Evolutionary conservation across 805 yeast genomes (phyloP).

Genomic region (Saturnispora kantuleensis): DNA sequence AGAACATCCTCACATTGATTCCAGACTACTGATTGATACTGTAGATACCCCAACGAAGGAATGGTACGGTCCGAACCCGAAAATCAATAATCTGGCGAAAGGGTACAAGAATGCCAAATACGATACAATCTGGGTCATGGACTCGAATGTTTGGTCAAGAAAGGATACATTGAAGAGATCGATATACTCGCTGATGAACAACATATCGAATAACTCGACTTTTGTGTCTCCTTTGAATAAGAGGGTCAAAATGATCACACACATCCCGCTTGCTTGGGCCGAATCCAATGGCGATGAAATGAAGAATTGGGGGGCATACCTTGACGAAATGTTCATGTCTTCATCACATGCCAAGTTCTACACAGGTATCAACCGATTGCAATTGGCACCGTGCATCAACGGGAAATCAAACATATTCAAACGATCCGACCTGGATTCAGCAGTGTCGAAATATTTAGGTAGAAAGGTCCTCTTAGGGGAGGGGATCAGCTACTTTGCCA

Average conservation of each 20-base stretch:
- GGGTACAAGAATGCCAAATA: constrained; percentile 60
- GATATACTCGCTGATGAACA: constrained; percentile 38
- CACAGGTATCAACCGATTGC: constrained; percentile 61
- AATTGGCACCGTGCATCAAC: constrained; percentile 82
- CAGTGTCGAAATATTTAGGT: constrained; percentile 35
- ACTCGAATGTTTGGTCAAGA: constrained; percentile 73
- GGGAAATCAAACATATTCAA: constrained; percentile 81
- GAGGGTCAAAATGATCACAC: constrained; percentile 65
- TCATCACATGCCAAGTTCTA: constrained; percentile 84
- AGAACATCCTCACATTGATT: constrained; percentile 47
- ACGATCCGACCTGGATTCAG: constrained; percentile 49
- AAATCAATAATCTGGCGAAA: constrained; percentile 76
- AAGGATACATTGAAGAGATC: constrained; percentile 59
- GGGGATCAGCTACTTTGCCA: constrained; percentile 62
- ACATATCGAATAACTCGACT: constrained; percentile 41
- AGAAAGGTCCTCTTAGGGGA: constrained; percentile 25
- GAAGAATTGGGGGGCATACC: constrained; percentile 45
- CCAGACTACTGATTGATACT: constrained; percentile 45
- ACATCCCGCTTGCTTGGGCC: constrained; percentile 58
- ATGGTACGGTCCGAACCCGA: constrained; percentile 78
- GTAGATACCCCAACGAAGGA: constrained; percentile 25
- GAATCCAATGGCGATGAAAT: constrained; percentile 6
- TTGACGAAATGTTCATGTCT: constrained; percentile 78
- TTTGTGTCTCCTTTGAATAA: constrained; percentile 19
- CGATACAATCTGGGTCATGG: constrained; percentile 79